Conservation (phyloP, 2,329 filamentous ascomycete species). For the Colletotrichum nymphaeae region DNA sequence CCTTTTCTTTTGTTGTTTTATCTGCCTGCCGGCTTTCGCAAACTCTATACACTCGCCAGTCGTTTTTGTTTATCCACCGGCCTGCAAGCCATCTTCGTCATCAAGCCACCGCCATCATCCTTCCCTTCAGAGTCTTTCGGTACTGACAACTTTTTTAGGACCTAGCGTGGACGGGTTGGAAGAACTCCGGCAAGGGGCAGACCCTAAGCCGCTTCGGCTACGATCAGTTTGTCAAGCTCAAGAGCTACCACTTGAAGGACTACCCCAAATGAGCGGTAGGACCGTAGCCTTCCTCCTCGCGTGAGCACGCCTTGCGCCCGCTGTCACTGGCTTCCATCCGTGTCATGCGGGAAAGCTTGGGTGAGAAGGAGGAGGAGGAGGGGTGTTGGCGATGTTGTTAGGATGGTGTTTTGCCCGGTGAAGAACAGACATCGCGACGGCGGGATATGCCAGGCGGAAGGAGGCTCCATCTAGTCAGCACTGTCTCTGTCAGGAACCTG, state of each 20-base stretch:
- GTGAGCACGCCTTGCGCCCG: neutral
- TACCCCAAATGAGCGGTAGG: slow-evolving; percentile 66
- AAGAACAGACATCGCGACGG: neutral
- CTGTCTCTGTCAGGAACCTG: neutral
- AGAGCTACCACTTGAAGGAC: slow-evolving; percentile 95
- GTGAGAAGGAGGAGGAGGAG: neutral
- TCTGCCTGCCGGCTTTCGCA: neutral
- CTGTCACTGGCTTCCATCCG: neutral
- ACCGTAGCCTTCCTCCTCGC: neutral
- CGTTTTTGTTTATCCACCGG: neutral
- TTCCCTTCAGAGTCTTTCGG: neutral
- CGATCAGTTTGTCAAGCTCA: slow-evolving; percentile 95
- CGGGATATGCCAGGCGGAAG: neutral
- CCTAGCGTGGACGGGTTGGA: slow-evolving; percentile 97
- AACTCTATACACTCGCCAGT: neutral
- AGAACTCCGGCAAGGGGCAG: slow-evolving; percentile 93
- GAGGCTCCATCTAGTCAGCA: neutral
- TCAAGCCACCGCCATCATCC: neutral
- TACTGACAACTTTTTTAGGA: slow-evolving; percentile 64
- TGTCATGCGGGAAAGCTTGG: neutral
- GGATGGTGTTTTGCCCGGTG: neutral
- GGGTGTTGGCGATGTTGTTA: neutral
- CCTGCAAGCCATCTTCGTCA: slow-evolving; percentile 37
- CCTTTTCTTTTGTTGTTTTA: neutral
- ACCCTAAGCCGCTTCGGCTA: slow-evolving; percentile 92